A percentile compares a stretch with the other conserved stretches of the same genome.
Conservation (phyloP, 1,284 basidiomycete genomes). For the Boletus calvinii region DNA sequence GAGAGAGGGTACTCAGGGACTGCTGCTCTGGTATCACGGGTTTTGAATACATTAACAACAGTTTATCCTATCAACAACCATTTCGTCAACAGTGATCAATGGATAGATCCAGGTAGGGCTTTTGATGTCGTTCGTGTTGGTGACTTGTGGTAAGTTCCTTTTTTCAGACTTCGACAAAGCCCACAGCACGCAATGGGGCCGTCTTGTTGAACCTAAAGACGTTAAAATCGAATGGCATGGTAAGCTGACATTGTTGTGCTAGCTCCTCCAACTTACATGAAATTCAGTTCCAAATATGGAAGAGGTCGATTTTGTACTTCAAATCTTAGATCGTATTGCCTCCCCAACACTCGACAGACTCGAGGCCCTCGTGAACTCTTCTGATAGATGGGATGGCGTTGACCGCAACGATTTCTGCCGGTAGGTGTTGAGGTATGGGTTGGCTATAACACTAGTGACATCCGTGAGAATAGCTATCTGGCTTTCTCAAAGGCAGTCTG, state of each 20-base stretch:
- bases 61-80: slow-evolving; percentile 83
- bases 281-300: slow-evolving; percentile 62
- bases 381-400: slow-evolving; percentile 64
- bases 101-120: slow-evolving; percentile 68
- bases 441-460: slow-evolving; percentile 2
- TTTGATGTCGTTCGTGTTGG: not conserved
- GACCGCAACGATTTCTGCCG: slow-evolving; percentile 95
- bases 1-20: slow-evolving; percentile 89
- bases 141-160: not conserved
- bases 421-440: slow-evolving; percentile 37
- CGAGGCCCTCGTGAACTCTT: slow-evolving; percentile 59
- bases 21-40: slow-evolving; percentile 76
- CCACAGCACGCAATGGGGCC: slow-evolving; percentile 84
- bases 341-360: slow-evolving; percentile 69
- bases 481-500: slow-evolving; percentile 66
- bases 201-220: slow-evolving; percentile 76
- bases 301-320: slow-evolving; percentile 80
- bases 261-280: not conserved
- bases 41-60: slow-evolving; percentile 75
- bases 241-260: slow-evolving; percentile 33
- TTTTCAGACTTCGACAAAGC: slow-evolving; percentile 65
- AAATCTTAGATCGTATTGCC: slow-evolving; percentile 55
- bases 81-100: slow-evolving; percentile 83
- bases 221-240: slow-evolving; percentile 90
- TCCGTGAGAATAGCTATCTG: slow-evolving; percentile 48